Evolutionary conservation across 495 filamentous ascomycete genomes (phyloP).

Genomic region (Podospora pseudoanserina): DNA sequence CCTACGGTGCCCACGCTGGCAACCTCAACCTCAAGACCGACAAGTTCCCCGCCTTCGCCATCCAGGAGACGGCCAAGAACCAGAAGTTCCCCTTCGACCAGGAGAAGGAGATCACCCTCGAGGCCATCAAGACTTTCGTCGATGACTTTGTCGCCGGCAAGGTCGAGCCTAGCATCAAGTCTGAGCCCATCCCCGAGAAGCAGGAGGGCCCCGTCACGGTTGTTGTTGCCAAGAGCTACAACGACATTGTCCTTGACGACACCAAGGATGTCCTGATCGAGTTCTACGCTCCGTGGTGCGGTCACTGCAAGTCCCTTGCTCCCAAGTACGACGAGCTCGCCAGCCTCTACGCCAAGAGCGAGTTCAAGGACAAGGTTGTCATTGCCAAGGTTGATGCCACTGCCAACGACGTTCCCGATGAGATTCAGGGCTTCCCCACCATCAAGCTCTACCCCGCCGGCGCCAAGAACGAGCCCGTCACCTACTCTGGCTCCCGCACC

Average conservation of each 20-base stretch:
- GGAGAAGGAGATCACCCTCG: constrained; percentile 69
- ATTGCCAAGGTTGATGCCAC: constrained; percentile 99
- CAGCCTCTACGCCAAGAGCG: constrained; percentile 67
- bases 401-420: constrained; percentile 91
- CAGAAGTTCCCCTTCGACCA: constrained; percentile 95
- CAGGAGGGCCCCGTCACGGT: constrained; percentile 88
- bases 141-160: constrained; percentile 84
- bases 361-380: constrained; percentile 75
- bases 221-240: constrained; percentile 91
- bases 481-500: constrained; percentile 84
- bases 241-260: constrained; percentile 87
- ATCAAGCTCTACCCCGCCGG: constrained; percentile 98
- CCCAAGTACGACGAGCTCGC: constrained; percentile 92
- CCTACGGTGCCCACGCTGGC: constrained; percentile 89
- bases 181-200: constrained; percentile 91
- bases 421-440: constrained; percentile 97
- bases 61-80: constrained; percentile 94
- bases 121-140: constrained; percentile 78
- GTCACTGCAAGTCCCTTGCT: constrained; percentile 94
- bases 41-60: constrained; percentile 95
- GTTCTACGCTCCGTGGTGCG: constrained; percentile 99
- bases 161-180: constrained; percentile 94
- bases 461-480: constrained; percentile 76
- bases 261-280: constrained; percentile 96
- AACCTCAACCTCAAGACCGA: constrained; percentile 97